phyloP scores from a whole-genome alignment of 106 monocot genomes.

The Amphibolis antarctica region DNA sequence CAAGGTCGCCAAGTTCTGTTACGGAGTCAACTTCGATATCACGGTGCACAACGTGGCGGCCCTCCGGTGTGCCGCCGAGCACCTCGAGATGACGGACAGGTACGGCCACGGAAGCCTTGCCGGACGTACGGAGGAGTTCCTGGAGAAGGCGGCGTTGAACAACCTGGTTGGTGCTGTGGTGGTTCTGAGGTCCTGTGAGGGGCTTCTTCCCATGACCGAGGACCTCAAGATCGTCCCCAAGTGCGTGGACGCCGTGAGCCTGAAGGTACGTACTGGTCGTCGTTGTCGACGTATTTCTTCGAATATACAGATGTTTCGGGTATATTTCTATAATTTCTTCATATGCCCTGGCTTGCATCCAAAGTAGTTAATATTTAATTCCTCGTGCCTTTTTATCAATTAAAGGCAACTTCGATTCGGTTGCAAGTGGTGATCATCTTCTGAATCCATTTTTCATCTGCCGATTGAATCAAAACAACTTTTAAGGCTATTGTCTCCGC shows the following conservation, averaged over 20 bases:
- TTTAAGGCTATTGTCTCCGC: too few relatives aligned
- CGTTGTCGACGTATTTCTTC: not conserved
- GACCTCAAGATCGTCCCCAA: constrained; percentile 29
- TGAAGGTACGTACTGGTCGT: constrained; percentile 21
- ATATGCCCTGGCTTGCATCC: too few relatives aligned
- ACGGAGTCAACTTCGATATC: constrained; percentile 62
- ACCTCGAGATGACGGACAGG: constrained; percentile 47
- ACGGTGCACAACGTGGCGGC: constrained; percentile 38
- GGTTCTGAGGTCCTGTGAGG: constrained; percentile 36
- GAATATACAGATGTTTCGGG: too few relatives aligned
- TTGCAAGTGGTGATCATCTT: too few relatives aligned
- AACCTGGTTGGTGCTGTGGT: constrained; percentile 26
- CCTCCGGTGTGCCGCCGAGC: constrained; percentile 51
- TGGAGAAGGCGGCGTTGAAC: constrained; percentile 33
- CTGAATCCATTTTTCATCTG: too few relatives aligned
- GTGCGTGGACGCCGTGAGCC: constrained; percentile 30
- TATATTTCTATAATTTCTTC: too few relatives aligned
- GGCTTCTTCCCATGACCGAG: constrained; percentile 32
- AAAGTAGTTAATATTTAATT: too few relatives aligned
- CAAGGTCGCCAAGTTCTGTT: constrained; percentile 48
- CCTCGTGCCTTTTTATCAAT: too few relatives aligned
- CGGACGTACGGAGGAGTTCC: constrained; percentile 29
- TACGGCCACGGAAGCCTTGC: constrained; percentile 23
- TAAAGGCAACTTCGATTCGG: too few relatives aligned
- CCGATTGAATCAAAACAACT: too few relatives aligned